phyloP scores from a whole-genome alignment of 768 basidiomycete species.

The Pleurotus giganteus region DNA sequence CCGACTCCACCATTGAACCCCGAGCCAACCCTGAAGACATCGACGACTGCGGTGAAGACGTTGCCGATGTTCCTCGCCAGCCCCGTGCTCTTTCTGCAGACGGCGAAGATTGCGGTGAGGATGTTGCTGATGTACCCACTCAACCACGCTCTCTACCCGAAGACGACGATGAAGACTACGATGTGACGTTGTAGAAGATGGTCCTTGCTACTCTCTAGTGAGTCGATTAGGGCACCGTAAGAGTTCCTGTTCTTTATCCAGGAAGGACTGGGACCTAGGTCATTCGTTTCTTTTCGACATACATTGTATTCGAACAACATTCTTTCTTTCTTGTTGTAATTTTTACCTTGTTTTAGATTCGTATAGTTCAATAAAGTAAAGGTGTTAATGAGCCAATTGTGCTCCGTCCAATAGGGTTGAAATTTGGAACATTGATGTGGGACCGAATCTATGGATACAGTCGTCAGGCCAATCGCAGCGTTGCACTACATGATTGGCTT shows the following conservation, averaged over 20 bases:
- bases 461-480: background rate
- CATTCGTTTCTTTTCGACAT: background rate
- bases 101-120: slow-evolving; percentile 6
- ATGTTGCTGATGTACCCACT: slow-evolving; percentile 1
- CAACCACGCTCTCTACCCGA: slow-evolving; percentile 1
- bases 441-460: background rate
- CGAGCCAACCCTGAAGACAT: background rate
- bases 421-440: background rate
- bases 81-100: background rate
- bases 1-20: background rate
- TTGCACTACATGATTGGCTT: too few relatives aligned
- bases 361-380: background rate
- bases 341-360: too few relatives aligned
- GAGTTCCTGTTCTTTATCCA: background rate
- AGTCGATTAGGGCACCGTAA: background rate
- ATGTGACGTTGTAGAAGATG: slow-evolving; percentile 5
- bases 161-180: slow-evolving; percentile 4
- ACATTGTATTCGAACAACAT: background rate
- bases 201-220: slow-evolving; percentile 1
- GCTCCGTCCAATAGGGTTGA: too few relatives aligned
- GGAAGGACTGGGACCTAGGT: slow-evolving; percentile 8
- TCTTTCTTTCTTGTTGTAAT: background rate
- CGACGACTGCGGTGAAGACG: background rate
- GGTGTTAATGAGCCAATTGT: too few relatives aligned
- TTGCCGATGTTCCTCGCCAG: background rate